Base-by-base conservation (phyloP, 352 stramenopile genomes). In the Globisporangium barbulae region DNA sequence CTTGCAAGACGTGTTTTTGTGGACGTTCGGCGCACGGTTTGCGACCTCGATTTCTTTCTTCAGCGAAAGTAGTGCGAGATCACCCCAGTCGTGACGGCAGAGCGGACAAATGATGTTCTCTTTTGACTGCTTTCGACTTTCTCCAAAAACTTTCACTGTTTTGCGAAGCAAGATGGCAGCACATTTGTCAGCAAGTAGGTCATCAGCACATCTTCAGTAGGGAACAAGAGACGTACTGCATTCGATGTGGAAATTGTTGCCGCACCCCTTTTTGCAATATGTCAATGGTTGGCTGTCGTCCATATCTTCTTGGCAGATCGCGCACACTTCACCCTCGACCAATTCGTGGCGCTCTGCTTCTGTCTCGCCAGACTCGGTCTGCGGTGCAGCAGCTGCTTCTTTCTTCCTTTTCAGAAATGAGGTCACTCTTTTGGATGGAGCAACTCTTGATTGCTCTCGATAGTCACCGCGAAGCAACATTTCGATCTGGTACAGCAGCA, bases 231-330 rank as follows among this genome's bases (percentile, higher is more conserved):
- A 78, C 75, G 56, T 77, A 88, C 72, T 86, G 66, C 74, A 86
- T 64, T 90, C 75, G 53, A 87, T 78, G 63, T 90, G 79, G 35
- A 89, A 89, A 67, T 89, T 89, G 69, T 89, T 90, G 67, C 81
- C 81, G 45, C 73, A 93, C 45, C 87, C 82, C 72, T 88, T 90
- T 10, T 79, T 73, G 41, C 87, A 95, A 60, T 76, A 95, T 3
- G 85, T 93, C 9, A 95, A 71, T 3, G 77, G 70, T 28, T 93
- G 72, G 12, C 65, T 71, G 19, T 67, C 61, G 6, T 79, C 71
- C 83, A 95, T 93, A 22, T 92, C 85, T 69, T 94, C 87, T 49
- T 93, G 85, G 39, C 85, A 95, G 54, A 95, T 92, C 17, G 83
- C 83, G 37, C 87, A 95, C 25, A 93, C 82, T 76, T 94, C 83